Conservation (phyloP, 2,329 filamentous ascomycete genomes). For the Fusarium drepaniforme region DNA sequence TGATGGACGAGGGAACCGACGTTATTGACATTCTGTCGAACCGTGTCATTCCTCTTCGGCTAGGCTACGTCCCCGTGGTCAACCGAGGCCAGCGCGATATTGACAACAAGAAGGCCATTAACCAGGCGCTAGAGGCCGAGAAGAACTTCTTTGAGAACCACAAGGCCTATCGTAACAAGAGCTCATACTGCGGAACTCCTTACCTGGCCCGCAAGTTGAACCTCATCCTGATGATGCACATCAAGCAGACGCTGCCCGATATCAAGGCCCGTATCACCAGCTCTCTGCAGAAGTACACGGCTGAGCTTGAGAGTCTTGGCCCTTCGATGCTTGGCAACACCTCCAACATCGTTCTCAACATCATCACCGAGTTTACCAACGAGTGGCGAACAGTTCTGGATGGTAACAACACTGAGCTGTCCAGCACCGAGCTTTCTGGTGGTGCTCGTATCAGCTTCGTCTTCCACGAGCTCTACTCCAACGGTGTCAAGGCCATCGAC, state of each 20-base stretch:
- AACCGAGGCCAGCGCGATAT: conserved; percentile 98
- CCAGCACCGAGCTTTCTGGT: conserved; percentile 92
- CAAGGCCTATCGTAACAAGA: conserved; percentile 98
- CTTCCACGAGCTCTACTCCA: conserved; percentile 98
- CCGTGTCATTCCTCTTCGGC: conserved; percentile 91
- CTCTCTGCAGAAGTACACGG: conserved; percentile 90
- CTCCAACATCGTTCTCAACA: conserved; percentile 96
- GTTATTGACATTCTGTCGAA: conserved; percentile 98
- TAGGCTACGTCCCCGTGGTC: conserved; percentile 97
- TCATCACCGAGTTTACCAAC: conserved; percentile 98
- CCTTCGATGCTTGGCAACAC: conserved; percentile 97
- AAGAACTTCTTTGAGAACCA: conserved; percentile 98
- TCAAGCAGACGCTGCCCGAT: conserved; percentile 98
- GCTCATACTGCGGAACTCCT: conserved; percentile 96
- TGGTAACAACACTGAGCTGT: conserved; percentile 96
- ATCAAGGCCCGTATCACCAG: conserved; percentile 98
- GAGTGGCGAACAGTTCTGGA: conserved; percentile 97
- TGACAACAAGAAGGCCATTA: conserved; percentile 96
- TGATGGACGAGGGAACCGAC: conserved; percentile 99
- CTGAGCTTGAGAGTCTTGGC: conserved; percentile 85
- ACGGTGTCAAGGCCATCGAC: conserved; percentile 97
- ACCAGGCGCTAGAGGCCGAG: conserved; percentile 90
- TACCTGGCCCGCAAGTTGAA: conserved; percentile 98
- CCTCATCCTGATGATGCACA: conserved; percentile 99
- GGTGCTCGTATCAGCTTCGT: conserved; percentile 99